These are phyloP conservation scores for Silene uniflora DNA, from an alignment of 148 eudicot species.

Conservation along the genomic window DNA sequence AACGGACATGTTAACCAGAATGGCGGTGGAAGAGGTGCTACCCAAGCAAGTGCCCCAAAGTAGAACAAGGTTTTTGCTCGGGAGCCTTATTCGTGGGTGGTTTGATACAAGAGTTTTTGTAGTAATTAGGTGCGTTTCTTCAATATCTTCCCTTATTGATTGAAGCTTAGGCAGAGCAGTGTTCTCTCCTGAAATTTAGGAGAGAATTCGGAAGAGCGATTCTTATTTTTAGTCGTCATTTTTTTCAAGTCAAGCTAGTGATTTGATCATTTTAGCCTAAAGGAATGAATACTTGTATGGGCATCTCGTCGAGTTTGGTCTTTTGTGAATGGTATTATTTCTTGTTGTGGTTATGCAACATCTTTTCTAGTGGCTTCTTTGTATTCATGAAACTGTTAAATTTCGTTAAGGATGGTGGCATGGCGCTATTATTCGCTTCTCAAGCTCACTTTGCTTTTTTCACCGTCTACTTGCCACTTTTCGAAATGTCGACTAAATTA, in stretches of 20 bases:
- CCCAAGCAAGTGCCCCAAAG: slow-evolving; percentile 23
- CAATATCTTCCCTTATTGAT: slow-evolving; percentile 15
- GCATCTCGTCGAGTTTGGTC: background rate
- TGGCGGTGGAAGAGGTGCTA: slow-evolving; percentile 29
- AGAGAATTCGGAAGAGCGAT: slow-evolving; percentile 9
- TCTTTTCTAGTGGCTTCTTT: background rate
- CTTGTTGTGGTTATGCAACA: background rate
- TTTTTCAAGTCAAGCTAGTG: slow-evolving; percentile 16
- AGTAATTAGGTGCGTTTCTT: slow-evolving; percentile 26
- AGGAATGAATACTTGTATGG: slow-evolving; percentile 3
- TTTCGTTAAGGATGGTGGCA: no score
- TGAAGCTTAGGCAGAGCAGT: background rate
- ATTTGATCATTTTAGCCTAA: background rate
- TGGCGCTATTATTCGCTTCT: no score
- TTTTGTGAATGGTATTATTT: slow-evolving; percentile 16
- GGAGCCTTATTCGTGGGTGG: slow-evolving; percentile 5
- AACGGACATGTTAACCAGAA: slow-evolving; percentile 28
- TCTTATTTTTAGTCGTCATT: slow-evolving; percentile 1
- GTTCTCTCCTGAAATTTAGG: background rate
- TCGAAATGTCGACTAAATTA: no score
- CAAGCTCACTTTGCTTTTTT: no score
- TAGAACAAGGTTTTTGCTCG: slow-evolving; percentile 10
- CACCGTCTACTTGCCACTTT: no score
- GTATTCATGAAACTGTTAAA: background rate
- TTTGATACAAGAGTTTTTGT: slow-evolving; percentile 32